Conservation (phyloP, 768 basidiomycete genomes). For the Tephrocybe sp. region DNA sequence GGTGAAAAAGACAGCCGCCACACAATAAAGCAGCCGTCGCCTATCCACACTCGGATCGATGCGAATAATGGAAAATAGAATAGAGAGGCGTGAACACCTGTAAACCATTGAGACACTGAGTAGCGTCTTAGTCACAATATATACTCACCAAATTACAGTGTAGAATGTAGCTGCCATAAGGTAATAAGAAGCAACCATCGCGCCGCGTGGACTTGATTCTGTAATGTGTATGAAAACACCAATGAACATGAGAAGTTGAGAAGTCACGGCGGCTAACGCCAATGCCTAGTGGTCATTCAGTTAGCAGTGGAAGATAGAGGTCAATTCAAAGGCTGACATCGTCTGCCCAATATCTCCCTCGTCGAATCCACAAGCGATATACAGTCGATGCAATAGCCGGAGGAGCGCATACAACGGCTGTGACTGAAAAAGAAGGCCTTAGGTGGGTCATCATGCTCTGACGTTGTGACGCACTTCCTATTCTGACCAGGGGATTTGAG, state of each 20-base stretch:
- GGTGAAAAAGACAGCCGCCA: slow-evolving; percentile 29
- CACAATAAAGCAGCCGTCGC: slow-evolving; percentile 21
- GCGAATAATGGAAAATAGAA: slow-evolving; percentile 53
- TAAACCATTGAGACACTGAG: not conserved
- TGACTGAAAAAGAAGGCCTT: slow-evolving; percentile 18
- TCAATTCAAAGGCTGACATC: slow-evolving; percentile 23
- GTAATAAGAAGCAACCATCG: slow-evolving; percentile 28
- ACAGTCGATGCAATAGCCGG: slow-evolving; percentile 29
- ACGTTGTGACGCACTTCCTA: slow-evolving; percentile 6
- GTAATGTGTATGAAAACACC: slow-evolving; percentile 26
- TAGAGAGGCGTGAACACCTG: slow-evolving; percentile 48
- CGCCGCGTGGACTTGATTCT: slow-evolving; percentile 14
- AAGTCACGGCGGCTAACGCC: slow-evolving; percentile 27
- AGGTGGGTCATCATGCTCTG: not conserved
- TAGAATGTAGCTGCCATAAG: slow-evolving; percentile 35
- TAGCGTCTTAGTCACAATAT: not conserved
- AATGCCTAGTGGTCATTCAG: slow-evolving; percentile 18
- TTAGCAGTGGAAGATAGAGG: not conserved
- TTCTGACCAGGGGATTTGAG: slow-evolving; percentile 5
- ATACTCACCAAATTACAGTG: slow-evolving; percentile 32
- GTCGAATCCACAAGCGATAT: slow-evolving; percentile 28
- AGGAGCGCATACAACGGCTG: slow-evolving; percentile 28
- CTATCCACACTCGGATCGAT: slow-evolving; percentile 36
- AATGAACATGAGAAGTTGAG: slow-evolving; percentile 24
- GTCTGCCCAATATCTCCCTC: slow-evolving; percentile 31